Conservation (phyloP, 2,329 filamentous ascomycete species). For the Colletotrichum acutatum region DNA sequence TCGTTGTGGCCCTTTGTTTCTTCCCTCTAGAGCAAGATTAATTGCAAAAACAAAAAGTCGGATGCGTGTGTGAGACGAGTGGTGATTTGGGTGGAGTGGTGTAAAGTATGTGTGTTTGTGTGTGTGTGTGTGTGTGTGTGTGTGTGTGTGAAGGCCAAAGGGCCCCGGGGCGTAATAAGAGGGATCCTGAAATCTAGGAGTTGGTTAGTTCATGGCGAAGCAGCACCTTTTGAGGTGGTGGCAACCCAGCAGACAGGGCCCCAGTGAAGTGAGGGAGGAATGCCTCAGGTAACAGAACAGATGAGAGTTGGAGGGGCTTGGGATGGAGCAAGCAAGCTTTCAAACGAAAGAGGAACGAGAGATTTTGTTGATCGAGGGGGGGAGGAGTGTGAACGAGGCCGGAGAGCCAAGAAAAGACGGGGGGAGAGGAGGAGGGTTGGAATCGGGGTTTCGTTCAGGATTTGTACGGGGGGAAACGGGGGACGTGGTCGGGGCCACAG, state of each 20-base stretch:
- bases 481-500: constrained; percentile 16
- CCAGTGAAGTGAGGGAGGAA: constrained; percentile 4
- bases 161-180: constrained; percentile 18
- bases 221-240: constrained; percentile 30
- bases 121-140: background rate
- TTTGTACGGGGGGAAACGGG: constrained; percentile 28
- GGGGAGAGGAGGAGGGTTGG: constrained; percentile 11
- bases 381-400: constrained; percentile 10
- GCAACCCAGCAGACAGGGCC: constrained; percentile 1
- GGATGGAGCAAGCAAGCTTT: constrained; percentile 30
- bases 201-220: constrained; percentile 34
- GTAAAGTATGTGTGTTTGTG: background rate
- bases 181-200: constrained; percentile 11
- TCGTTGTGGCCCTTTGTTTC: background rate
- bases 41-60: background rate
- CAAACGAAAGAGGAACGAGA: constrained; percentile 27
- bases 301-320: constrained; percentile 21
- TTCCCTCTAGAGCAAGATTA: background rate
- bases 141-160: constrained; percentile 16
- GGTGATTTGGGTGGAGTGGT: background rate
- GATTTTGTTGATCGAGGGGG: constrained; percentile 15
- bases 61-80: background rate
- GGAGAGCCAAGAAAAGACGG: constrained; percentile 22
- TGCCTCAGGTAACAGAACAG: constrained; percentile 29
- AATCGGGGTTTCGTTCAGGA: constrained; percentile 21